phyloP scores from a whole-genome alignment of 2,329 filamentous ascomycete genomes.

The Aquanectria penicillioides region DNA sequence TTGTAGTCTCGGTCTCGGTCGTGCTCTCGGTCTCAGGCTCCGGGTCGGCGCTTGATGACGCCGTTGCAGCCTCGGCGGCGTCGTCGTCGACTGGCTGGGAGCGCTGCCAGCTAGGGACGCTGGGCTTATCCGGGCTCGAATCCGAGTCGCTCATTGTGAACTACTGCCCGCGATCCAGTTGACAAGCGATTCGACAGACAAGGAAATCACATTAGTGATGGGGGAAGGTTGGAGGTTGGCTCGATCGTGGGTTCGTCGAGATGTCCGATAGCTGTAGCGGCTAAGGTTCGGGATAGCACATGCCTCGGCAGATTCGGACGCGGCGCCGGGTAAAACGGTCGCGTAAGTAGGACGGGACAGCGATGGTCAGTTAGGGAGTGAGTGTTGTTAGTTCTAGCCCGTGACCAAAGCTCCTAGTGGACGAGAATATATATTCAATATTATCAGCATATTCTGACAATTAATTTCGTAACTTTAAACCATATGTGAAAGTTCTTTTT shows the following conservation, averaged over 20 bases:
- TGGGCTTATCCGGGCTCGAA: constrained; percentile 35
- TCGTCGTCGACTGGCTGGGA: constrained; percentile 27
- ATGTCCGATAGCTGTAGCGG: constrained; percentile 29
- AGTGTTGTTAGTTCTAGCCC: no score
- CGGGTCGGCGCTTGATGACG: constrained; percentile 25
- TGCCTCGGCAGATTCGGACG: constrained; percentile 38
- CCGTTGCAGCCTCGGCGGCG: constrained; percentile 30
- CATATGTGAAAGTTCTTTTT: no score
- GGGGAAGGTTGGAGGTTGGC: not conserved
- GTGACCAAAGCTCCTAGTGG: no score
- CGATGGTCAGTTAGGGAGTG: no score
- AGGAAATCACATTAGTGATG: not conserved
- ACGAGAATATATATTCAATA: no score
- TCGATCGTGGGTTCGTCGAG: constrained; percentile 13
- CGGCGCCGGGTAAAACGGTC: constrained; percentile 37
- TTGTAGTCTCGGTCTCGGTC: constrained; percentile 17
- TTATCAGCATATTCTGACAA: no score
- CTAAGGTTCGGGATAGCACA: constrained; percentile 40
- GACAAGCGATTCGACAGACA: not conserved
- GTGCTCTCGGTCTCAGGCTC: constrained; percentile 2
- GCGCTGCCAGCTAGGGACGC: constrained; percentile 48
- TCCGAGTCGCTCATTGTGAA: constrained; percentile 48
- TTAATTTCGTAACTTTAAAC: no score
- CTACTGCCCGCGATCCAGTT: not conserved
- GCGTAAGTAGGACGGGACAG: not conserved